A percentile compares a stretch with the other conserved stretches of the same genome.
Conservation (phyloP, 1,284 basidiomycete species). For the Melanopsichium pennsylvanicum region DNA sequence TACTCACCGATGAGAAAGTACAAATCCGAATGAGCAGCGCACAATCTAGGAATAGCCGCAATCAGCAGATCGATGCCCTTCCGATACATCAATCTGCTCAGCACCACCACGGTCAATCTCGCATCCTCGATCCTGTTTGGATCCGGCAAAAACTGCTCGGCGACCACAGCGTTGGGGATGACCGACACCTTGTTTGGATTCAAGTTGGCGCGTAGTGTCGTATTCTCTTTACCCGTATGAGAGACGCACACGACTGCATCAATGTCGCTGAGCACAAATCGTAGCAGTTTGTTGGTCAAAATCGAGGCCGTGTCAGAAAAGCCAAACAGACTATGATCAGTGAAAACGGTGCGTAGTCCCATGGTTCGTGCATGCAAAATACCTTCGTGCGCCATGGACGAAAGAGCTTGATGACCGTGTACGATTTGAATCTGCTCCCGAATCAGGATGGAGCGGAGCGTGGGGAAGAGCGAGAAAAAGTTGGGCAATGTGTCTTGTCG, state of each 20-base stretch:
- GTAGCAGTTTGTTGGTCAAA: slow-evolving; percentile 92
- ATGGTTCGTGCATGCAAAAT: slow-evolving; percentile 76
- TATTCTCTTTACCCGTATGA: slow-evolving; percentile 92
- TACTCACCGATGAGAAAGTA: slow-evolving; percentile 83
- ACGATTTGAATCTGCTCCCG: slow-evolving; percentile 87
- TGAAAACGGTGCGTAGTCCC: slow-evolving; percentile 84
- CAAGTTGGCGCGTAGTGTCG: slow-evolving; percentile 80
- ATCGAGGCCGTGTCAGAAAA: slow-evolving; percentile 96
- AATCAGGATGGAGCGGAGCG: slow-evolving; percentile 85
- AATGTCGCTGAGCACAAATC: slow-evolving; percentile 83
- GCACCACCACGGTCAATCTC: slow-evolving; percentile 81
- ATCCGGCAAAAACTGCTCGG: slow-evolving; percentile 81
- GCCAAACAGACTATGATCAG: slow-evolving; percentile 95
- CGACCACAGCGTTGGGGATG: slow-evolving; percentile 92
- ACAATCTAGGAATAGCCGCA: slow-evolving; percentile 88
- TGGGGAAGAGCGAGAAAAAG: slow-evolving; percentile 89
- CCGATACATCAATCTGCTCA: slow-evolving; percentile 94
- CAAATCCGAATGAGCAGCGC: slow-evolving; percentile 81
- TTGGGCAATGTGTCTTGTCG: slow-evolving; percentile 85
- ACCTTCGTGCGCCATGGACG: slow-evolving; percentile 88
- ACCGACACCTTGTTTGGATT: slow-evolving; percentile 57
- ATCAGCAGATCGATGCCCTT: slow-evolving; percentile 97
- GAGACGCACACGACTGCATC: slow-evolving; percentile 95
- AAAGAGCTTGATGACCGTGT: slow-evolving; percentile 90
- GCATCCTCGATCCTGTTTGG: slow-evolving; percentile 31